These are phyloP conservation scores for Eutypella sp. DNA, from an alignment of 2,329 filamentous ascomycete species.

Conservation along the genomic window DNA sequence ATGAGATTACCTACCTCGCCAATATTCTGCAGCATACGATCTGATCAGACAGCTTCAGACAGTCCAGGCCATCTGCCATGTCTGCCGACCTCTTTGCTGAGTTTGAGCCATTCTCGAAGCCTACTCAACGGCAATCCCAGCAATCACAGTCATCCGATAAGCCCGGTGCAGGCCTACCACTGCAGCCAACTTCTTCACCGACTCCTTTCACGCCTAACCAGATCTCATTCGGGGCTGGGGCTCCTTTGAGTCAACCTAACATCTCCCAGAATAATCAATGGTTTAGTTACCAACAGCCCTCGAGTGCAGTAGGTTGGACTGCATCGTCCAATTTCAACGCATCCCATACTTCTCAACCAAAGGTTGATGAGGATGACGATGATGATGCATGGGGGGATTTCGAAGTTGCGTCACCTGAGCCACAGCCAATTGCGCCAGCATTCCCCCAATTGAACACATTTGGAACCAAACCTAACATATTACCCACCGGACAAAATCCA, in stretches of 20 bases:
- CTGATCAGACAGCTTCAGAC: no score
- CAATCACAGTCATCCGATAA: slow-evolving; percentile 5
- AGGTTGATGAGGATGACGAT: slow-evolving; percentile 45
- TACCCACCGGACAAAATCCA: slow-evolving; percentile 2
- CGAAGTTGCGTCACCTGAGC: slow-evolving; percentile 45
- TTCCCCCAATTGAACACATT: neutral
- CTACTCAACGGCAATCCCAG: slow-evolving; percentile 14
- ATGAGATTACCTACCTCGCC: no score
- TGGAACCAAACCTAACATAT: neutral
- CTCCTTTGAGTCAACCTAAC: slow-evolving; percentile 4
- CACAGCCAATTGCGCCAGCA: slow-evolving; percentile 12
- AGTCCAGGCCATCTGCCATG: slow-evolving; percentile 39
- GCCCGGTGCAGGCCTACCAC: neutral
- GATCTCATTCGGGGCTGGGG: slow-evolving; percentile 14
- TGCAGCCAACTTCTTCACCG: slow-evolving; percentile 19
- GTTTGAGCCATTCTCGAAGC: slow-evolving; percentile 46
- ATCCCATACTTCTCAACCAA: slow-evolving; percentile 6
- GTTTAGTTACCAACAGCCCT: slow-evolving; percentile 24
- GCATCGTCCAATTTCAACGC: slow-evolving; percentile 2
- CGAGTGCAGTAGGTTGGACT: slow-evolving; percentile 8
- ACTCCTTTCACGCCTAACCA: slow-evolving; percentile 10
- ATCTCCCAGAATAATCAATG: slow-evolving; percentile 24
- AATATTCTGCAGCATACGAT: no score
- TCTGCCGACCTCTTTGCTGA: slow-evolving; percentile 63
- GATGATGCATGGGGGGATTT: slow-evolving; percentile 67